Percentiles rank a stretch among this genome's conserved stretches.
Conservation (phyloP, 805 yeast genomes). For the Cyberlindnera saturnus region DNA sequence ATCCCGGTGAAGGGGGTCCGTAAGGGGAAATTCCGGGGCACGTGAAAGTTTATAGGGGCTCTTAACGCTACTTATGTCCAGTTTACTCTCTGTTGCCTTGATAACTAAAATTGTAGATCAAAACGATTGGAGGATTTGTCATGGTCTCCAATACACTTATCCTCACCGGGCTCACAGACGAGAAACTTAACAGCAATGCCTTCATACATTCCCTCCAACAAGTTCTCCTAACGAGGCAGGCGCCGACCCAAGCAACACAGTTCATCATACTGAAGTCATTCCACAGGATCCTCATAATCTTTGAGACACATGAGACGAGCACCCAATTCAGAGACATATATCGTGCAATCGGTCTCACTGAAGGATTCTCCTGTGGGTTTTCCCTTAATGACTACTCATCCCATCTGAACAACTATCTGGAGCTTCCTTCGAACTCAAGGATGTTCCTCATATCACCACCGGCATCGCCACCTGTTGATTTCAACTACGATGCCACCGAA, state of each 20-base stretch:
- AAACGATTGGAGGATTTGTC: neutral
- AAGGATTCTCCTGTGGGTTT: conserved; percentile 13
- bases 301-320: conserved; percentile 12
- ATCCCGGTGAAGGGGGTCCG: neutral
- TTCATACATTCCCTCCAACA: conserved; percentile 20
- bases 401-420: conserved; percentile 19
- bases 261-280: conserved; percentile 24
- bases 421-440: conserved; percentile 28
- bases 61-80: too few species aligned
- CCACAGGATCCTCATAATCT: conserved; percentile 22
- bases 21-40: too few species aligned
- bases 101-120: neutral
- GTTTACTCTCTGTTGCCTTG: too few species aligned
- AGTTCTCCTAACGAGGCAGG: conserved; percentile 17
- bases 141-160: conserved; percentile 24
- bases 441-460: conserved; percentile 37
- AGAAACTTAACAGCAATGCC: conserved; percentile 12
- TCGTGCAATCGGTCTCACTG: neutral
- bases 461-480: conserved; percentile 36
- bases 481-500: conserved; percentile 31
- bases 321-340: conserved; percentile 3
- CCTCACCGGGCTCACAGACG: conserved; percentile 15
- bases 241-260: conserved; percentile 18
- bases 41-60: too few species aligned
- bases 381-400: conserved; percentile 14